Conservation (phyloP, 345 rosid species). For the Brassica napus region DNA sequence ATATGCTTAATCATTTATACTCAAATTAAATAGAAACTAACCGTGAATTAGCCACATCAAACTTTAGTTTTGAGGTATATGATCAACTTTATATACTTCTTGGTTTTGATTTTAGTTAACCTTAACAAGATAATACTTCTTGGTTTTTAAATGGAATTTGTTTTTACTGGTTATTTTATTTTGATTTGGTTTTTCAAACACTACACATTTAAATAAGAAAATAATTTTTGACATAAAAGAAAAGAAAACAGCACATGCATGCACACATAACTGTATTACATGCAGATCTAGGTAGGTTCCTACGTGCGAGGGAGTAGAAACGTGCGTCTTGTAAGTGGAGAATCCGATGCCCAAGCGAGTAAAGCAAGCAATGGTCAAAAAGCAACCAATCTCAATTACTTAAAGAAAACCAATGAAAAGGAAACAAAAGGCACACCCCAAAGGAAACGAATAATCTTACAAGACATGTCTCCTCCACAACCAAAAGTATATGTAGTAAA, state of each 20-base stretch:
- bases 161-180: too few species aligned
- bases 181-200: too few species aligned
- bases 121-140: neutral
- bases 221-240: too few species aligned
- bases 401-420: neutral
- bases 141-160: too few species aligned
- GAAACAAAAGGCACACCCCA: constrained; percentile 16
- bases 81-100: neutral
- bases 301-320: constrained; percentile 8
- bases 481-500: neutral
- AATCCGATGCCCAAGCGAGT: constrained; percentile 35
- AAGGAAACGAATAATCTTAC: constrained; percentile 47
- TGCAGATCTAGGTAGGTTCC: neutral
- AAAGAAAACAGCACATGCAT: neutral
- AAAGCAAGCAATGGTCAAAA: constrained; percentile 34
- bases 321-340: constrained; percentile 32
- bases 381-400: constrained; percentile 7
- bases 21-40: neutral
- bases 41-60: neutral
- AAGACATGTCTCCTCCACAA: constrained; percentile 24
- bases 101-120: neutral
- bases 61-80: neutral
- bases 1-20: neutral
- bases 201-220: too few species aligned
- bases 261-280: neutral